A percentile compares a stretch with the other conserved stretches of the same genome.
phyloP scores from a whole-genome alignment of 805 yeast species.

The Candida argentea region DNA sequence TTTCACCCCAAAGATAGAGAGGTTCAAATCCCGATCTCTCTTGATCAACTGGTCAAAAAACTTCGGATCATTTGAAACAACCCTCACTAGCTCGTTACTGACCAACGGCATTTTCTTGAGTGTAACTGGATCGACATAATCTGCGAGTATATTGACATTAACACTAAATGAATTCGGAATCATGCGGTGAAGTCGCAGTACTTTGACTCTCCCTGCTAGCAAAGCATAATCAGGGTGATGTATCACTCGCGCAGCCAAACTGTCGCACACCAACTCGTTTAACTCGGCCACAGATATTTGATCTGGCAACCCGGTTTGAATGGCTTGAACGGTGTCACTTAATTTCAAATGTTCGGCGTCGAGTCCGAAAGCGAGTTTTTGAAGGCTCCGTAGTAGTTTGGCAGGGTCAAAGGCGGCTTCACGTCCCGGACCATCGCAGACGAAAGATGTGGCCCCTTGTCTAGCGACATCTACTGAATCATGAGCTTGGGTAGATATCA shows the following conservation, averaged over 20 bases:
- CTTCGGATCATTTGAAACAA: conserved; percentile 54
- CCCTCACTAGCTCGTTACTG: conserved; percentile 51
- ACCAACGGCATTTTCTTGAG: conserved; percentile 30
- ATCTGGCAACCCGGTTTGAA: conserved; percentile 6
- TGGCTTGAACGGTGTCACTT: conserved; percentile 4
- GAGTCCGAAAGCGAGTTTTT: conserved; percentile 3
- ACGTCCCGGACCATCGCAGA: background rate
- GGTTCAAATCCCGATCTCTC: conserved; percentile 65
- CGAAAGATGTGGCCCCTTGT: too few relatives aligned
- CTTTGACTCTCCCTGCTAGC: conserved; percentile 29
- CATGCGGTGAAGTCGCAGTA: conserved; percentile 15
- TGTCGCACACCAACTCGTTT: conserved; percentile 21
- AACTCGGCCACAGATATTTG: conserved; percentile 11
- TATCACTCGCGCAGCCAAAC: conserved; percentile 22
- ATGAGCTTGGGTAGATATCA: too few relatives aligned
- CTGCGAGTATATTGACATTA: conserved; percentile 11
- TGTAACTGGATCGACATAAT: conserved; percentile 6
- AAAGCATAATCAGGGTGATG: conserved; percentile 26
- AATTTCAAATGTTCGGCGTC: conserved; percentile 5
- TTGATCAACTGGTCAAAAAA: conserved; percentile 65
- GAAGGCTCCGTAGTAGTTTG: conserved; percentile 4
- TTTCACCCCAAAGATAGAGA: conserved; percentile 83
- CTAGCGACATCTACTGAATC: too few relatives aligned
- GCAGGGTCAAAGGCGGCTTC: background rate
- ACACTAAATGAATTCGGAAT: conserved; percentile 15